Conservation (phyloP, 2,329 filamentous ascomycete species). For the Leptosphaerulina australis region DNA sequence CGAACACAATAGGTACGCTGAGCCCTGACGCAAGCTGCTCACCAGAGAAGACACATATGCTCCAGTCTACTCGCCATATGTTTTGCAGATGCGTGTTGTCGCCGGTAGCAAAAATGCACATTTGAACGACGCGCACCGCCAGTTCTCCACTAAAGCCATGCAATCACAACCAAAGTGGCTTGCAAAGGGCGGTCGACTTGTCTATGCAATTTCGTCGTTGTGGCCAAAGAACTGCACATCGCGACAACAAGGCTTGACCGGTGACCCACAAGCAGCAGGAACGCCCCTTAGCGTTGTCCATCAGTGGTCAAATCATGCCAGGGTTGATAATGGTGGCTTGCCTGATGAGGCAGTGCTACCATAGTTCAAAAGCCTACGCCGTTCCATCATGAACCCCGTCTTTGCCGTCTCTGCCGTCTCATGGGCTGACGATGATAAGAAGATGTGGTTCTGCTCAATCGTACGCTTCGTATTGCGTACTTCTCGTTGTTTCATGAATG, state of each 20-base stretch:
- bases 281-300: constrained; percentile 24
- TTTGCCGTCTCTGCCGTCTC: constrained; percentile 4
- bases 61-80: constrained; percentile 17
- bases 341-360: constrained; percentile 28
- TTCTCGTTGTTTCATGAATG: constrained; percentile 6
- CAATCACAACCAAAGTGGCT: constrained; percentile 14
- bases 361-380: constrained; percentile 7
- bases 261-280: constrained; percentile 32
- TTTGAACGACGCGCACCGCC: constrained; percentile 11
- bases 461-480: constrained; percentile 1
- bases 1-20: constrained; percentile 21
- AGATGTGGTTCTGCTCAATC: constrained; percentile 7
- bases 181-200: constrained; percentile 23
- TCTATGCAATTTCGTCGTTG: constrained; percentile 5
- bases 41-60: constrained; percentile 14
- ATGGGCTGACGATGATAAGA: constrained; percentile 11
- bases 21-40: constrained; percentile 24
- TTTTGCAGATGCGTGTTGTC: constrained; percentile 18
- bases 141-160: constrained; percentile 12
- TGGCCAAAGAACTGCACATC: constrained; percentile 10
- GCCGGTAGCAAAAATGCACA: constrained; percentile 4
- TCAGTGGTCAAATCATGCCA: constrained; percentile 20
- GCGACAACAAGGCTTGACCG: constrained; percentile 21
- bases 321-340: constrained; percentile 18
- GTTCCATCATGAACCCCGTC: constrained; percentile 4